Evolutionary conservation across 106 monocot genomes (phyloP).

Genomic region (Chionographis japonica): DNA sequence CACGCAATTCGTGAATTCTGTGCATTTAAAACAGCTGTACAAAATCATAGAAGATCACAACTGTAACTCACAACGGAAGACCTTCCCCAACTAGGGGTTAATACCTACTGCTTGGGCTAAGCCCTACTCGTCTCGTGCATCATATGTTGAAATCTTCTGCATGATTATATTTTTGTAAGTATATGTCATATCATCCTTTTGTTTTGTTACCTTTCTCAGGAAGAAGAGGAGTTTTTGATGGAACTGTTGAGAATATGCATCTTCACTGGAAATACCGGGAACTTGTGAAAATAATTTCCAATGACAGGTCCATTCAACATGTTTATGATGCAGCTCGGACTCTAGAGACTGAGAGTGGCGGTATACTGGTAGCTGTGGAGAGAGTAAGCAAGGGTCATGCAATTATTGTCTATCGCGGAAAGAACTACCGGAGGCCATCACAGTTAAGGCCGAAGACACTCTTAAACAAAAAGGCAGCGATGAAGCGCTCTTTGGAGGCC

Average conservation of each 20-base stretch:
- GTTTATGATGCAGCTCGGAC: conserved; percentile 56
- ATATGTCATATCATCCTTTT: background rate
- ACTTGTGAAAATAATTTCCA: conserved; percentile 89
- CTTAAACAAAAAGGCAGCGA: conserved; percentile 76
- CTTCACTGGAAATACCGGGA: conserved; percentile 99
- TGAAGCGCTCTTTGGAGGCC: conserved; percentile 64
- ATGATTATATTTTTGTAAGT: background rate
- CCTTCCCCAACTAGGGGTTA: too few relatives aligned
- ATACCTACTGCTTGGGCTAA: too few relatives aligned
- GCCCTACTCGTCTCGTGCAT: background rate
- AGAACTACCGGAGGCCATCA: conserved; percentile 76
- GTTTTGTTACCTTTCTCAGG: conserved; percentile 33
- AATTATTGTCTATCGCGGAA: conserved; percentile 90
- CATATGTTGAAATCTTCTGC: background rate
- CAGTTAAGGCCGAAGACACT: conserved; percentile 71
- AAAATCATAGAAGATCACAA: too few relatives aligned
- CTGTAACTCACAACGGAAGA: too few relatives aligned
- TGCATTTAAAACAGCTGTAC: too few relatives aligned
- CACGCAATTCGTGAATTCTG: too few relatives aligned
- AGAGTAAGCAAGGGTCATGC: conserved; percentile 93
- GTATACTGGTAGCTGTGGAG: conserved; percentile 85
- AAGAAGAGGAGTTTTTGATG: conserved; percentile 94
- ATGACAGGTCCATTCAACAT: conserved; percentile 43
- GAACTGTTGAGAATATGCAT: conserved; percentile 99
- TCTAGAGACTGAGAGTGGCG: conserved; percentile 91